A percentile compares a stretch with the other conserved stretches of the same genome.
These are phyloP conservation scores for Ogataea hybrid DNA, from an alignment of 1,139 yeast genomes.

Conservation along the genomic window DNA sequence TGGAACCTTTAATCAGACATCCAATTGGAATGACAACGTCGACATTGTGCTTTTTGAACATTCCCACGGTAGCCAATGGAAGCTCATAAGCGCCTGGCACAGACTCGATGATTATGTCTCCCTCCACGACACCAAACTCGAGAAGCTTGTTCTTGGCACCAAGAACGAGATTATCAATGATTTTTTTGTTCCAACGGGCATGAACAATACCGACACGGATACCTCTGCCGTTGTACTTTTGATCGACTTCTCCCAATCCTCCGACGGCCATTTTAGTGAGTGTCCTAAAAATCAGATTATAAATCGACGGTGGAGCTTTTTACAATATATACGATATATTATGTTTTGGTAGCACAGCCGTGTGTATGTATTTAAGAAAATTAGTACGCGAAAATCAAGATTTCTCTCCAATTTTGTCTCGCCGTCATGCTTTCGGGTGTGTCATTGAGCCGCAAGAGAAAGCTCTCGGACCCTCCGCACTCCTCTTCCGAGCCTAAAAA, in stretches of 20 bases:
- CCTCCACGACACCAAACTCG: slow-evolving; percentile 68
- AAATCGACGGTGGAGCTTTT: background rate
- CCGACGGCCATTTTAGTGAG: slow-evolving; percentile 59
- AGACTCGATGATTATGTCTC: slow-evolving; percentile 74
- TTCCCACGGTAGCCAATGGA: slow-evolving; percentile 71
- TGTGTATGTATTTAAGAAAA: background rate
- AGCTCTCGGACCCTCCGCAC: slow-evolving; percentile 4
- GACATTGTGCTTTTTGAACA: slow-evolving; percentile 50
- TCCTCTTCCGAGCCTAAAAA: slow-evolving; percentile 9
- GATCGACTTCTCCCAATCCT: slow-evolving; percentile 77
- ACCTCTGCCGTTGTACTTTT: slow-evolving; percentile 65
- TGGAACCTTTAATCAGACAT: slow-evolving; percentile 89
- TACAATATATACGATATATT: background rate
- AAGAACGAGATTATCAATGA: slow-evolving; percentile 74
- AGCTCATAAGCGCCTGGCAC: slow-evolving; percentile 96
- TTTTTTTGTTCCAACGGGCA: slow-evolving; percentile 88
- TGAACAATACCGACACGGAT: slow-evolving; percentile 83
- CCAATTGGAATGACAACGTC: slow-evolving; percentile 96
- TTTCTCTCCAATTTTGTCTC: background rate
- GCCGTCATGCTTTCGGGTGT: slow-evolving; percentile 8
- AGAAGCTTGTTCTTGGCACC: slow-evolving; percentile 68
- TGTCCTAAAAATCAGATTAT: background rate
- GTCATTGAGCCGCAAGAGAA: slow-evolving; percentile 15
- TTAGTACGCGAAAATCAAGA: slow-evolving; percentile 5
- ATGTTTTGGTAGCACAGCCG: slow-evolving; percentile 1